Evolutionary conservation across 305 asterid genomes (phyloP), one percentile per base, ranked within the genome.

Genomic region (Fraxinus ornus): DNA sequence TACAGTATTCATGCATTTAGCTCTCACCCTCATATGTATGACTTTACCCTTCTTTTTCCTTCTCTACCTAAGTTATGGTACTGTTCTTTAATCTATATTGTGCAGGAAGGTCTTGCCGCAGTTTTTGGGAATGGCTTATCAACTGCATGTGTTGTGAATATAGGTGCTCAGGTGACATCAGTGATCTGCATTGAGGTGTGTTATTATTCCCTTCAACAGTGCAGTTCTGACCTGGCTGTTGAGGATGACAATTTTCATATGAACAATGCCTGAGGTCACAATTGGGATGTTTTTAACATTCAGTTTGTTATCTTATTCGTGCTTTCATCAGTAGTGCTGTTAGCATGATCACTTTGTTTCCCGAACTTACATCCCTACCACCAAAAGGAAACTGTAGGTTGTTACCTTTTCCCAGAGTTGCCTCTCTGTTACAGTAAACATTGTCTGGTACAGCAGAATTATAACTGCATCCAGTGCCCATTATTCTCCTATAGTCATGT

Each of bases 21-120:
- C 60, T 73, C 9, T 76, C 76, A 49, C 21, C 60, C 33, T 62
- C 47, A 55, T 24, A 70, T 68, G 81, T 3, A 77, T 49, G 68
- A 24, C 26, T 64, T 47, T 64, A 39, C 15, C 55, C 47, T 83
- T 84, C 41, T 28, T 49, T 72, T 80, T n/a, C 77, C 71, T 71
- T 24, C 41, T 6, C 68, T 62, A 39, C 30, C 76, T 44, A 77
- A 70, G 39, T 80, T 74, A 70, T 72, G 60, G 75, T 28, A 1
- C 81, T 3, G 32, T 28, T 36, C 36, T 78, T 52, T 79, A 44
- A 22, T 30, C 37, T 75, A 79, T 72, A 66, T 41, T 66, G 47
- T 83, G 75, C 85, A 96, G 99, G 99, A 96, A 92, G 98, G 99
- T 73, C 93, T 96, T 88, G 98, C 98, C 87, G 99, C 98, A 80